These are phyloP conservation scores for Aspergillus nidulans DNA, from an alignment of 495 filamentous ascomycete species.

Conservation along the genomic window DNA sequence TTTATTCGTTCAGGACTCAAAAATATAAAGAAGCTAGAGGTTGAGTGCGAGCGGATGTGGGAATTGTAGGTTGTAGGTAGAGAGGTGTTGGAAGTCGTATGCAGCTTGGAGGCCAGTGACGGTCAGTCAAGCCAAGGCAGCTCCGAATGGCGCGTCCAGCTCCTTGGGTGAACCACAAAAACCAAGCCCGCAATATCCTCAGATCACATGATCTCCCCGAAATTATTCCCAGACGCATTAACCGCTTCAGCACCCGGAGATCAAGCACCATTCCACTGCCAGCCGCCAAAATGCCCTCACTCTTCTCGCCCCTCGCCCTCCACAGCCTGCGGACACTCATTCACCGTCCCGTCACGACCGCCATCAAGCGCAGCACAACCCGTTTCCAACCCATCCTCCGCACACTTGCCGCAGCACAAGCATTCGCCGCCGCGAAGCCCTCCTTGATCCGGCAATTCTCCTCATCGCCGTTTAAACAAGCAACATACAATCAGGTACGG, in stretches of 20 bases:
- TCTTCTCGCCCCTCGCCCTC: constrained; percentile 36
- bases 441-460: constrained; percentile 37
- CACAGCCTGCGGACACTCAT: constrained; percentile 37
- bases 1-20: not conserved
- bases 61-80: constrained; percentile 10
- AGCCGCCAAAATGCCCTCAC: constrained; percentile 28
- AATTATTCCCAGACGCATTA: constrained; percentile 14
- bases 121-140: constrained; percentile 17
- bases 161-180: constrained; percentile 25
- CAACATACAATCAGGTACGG: constrained; percentile 53
- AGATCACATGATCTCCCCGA: constrained; percentile 24
- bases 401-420: constrained; percentile 23
- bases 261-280: not conserved
- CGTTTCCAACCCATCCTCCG: constrained; percentile 36
- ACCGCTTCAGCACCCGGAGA: not conserved
- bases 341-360: constrained; percentile 26
- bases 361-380: constrained; percentile 20
- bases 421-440: constrained; percentile 3
- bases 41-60: not conserved
- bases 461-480: constrained; percentile 33
- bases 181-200: constrained; percentile 21
- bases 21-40: not conserved
- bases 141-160: constrained; percentile 33
- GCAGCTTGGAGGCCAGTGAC: not conserved
- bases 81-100: constrained; percentile 1